A percentile compares a stretch with the other conserved stretches of the same genome.
Conservation (phyloP, 306 rosid species). For the Lotus japonicus region DNA sequence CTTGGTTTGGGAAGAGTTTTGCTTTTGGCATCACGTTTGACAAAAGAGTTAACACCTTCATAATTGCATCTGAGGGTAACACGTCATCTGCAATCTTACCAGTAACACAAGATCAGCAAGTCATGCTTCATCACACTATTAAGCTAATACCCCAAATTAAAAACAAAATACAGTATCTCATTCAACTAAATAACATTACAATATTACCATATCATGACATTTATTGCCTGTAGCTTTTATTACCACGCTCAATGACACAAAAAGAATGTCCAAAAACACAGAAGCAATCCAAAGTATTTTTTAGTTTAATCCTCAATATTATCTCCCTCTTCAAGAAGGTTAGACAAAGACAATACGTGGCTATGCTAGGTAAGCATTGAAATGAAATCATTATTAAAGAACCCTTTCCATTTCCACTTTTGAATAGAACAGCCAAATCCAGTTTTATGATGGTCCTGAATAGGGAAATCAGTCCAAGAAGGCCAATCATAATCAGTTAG, state of each 20-base stretch:
- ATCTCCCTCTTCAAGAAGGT: too few relatives aligned
- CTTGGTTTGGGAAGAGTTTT: conserved; percentile 66
- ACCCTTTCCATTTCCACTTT: neutral
- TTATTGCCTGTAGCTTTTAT: too few relatives aligned
- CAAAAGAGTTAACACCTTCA: conserved; percentile 47
- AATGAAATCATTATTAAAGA: neutral
- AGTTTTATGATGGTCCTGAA: neutral
- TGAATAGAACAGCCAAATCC: neutral
- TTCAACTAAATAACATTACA: too few relatives aligned
- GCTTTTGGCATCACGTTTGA: conserved; percentile 68
- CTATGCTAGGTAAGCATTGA: neutral
- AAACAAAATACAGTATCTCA: too few relatives aligned
- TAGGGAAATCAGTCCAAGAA: neutral
- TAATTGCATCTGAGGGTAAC: conserved; percentile 53
- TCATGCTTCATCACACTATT: conserved; percentile 4
- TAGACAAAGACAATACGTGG: too few relatives aligned
- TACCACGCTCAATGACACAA: too few relatives aligned
- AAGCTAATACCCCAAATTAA: too few relatives aligned
- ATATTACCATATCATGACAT: too few relatives aligned
- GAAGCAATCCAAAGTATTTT: too few relatives aligned
- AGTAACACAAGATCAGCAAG: conserved; percentile 40
- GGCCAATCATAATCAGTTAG: neutral
- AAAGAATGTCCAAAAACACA: too few relatives aligned
- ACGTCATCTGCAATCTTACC: conserved; percentile 78
- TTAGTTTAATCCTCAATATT: too few relatives aligned